phyloP scores from a whole-genome alignment of 176 grass and related monocot species.

The Triticum turgidum region DNA sequence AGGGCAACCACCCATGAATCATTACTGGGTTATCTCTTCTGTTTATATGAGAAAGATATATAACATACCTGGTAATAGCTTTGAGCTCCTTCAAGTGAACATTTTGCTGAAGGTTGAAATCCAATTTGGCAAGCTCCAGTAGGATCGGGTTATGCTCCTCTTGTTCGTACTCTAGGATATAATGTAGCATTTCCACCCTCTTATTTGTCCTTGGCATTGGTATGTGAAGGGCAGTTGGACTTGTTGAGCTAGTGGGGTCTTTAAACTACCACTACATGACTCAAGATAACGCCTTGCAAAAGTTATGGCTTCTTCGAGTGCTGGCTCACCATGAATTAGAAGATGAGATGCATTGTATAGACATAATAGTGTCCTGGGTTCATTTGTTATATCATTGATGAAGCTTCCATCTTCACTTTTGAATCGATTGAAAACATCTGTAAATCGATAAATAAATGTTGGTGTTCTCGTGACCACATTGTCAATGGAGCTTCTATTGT shows the following conservation, averaged over 20 bases:
- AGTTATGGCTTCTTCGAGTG: conserved; percentile 14
- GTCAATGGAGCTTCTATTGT: not conserved
- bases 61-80: not conserved
- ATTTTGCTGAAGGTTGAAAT: conserved; percentile 20
- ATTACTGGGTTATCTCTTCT: no score
- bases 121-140: conserved; percentile 33
- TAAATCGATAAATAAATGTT: not conserved
- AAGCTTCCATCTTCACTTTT: conserved; percentile 15
- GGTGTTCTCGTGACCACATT: not conserved
- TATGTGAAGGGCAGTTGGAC: conserved; percentile 11
- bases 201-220: conserved; percentile 11
- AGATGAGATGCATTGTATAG: no score
- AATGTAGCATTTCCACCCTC: not conserved
- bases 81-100: conserved; percentile 30
- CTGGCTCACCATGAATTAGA: not conserved
- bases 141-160: not conserved
- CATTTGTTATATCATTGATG: not conserved
- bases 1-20: no score
- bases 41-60: no score
- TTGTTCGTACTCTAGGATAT: conserved; percentile 13
- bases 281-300: not conserved
- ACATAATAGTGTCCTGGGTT: no score
- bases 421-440: conserved; percentile 32
- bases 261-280: not conserved
- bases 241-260: conserved; percentile 18